Evolutionary conservation across 139 green algal species (phyloP).

Genomic region (Ettlia oleoabundans): DNA sequence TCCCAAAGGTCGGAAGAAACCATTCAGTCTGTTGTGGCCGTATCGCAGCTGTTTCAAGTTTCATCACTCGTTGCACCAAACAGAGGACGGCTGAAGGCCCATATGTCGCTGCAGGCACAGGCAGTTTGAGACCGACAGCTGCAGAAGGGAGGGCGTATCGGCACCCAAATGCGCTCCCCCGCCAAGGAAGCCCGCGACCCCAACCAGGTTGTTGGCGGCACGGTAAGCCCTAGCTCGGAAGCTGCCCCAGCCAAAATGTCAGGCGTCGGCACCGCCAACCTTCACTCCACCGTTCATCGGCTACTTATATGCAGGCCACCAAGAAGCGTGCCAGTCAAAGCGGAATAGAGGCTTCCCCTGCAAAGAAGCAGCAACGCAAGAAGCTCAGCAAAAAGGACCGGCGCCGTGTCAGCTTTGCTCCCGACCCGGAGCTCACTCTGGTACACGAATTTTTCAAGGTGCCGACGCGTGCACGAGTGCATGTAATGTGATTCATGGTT

Average conservation of each 20-base stretch:
- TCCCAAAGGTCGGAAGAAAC: too few species aligned
- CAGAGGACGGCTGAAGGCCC: too few species aligned
- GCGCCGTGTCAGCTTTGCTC: slow-evolving; percentile 52
- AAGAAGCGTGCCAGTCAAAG: slow-evolving; percentile 8
- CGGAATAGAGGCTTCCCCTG: slow-evolving; percentile 15
- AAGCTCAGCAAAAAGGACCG: slow-evolving; percentile 35
- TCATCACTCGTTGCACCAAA: too few species aligned
- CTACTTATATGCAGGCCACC: slow-evolving; percentile 9
- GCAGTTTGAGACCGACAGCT: slow-evolving; percentile 5
- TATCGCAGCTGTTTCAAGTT: too few species aligned
- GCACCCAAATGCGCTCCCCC: slow-evolving; percentile 17
- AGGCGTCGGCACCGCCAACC: not conserved
- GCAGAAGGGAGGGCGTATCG: not conserved
- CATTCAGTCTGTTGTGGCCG: too few species aligned
- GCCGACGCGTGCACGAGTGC: too few species aligned
- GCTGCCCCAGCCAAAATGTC: not conserved
- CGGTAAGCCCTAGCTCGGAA: slow-evolving; percentile 27
- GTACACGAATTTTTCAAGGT: slow-evolving; percentile 51
- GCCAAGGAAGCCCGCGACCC: slow-evolving; percentile 34
- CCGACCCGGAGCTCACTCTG: slow-evolving; percentile 47
- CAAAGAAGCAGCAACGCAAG: slow-evolving; percentile 29
- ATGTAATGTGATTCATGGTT: too few species aligned
- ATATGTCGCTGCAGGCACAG: not conserved
- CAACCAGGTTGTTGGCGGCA: not conserved
- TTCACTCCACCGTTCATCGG: not conserved